These are phyloP conservation scores for Bipolaris victoriae DNA, from an alignment of 2,329 filamentous ascomycete genomes.

Conservation along the genomic window DNA sequence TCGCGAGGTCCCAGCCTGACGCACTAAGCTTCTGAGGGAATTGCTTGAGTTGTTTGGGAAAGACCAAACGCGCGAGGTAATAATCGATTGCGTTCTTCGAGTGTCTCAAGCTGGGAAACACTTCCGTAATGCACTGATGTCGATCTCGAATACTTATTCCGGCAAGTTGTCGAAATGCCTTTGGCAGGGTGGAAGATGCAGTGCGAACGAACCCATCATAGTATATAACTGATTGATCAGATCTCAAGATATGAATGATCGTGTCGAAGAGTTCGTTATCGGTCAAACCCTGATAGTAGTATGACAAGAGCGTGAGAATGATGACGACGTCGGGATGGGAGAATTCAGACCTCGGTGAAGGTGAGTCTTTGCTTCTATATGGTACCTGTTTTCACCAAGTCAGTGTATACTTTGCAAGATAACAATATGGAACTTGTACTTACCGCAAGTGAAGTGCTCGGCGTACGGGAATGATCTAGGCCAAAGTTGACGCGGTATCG, in stretches of 20 bases:
- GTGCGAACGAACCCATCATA: conserved; percentile 58
- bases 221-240: conserved; percentile 60
- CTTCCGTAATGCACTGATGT: conserved; percentile 51
- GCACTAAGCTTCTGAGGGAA: conserved; percentile 68
- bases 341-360: conserved; percentile 68
- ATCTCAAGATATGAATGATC: conserved; percentile 57
- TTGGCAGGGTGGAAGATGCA: conserved; percentile 31
- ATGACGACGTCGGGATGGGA: conserved; percentile 72
- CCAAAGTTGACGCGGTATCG: conserved; percentile 72
- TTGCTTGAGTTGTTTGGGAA: conserved; percentile 66
- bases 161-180: conserved; percentile 49
- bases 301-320: conserved; percentile 67
- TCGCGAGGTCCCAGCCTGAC: conserved; percentile 71
- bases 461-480: conserved; percentile 54
- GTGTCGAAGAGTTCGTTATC: conserved; percentile 57
- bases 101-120: conserved; percentile 62
- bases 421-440: background rate
- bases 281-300: conserved; percentile 67
- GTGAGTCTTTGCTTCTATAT: conserved; percentile 69
- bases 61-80: conserved; percentile 65
- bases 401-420: background rate
- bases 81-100: conserved; percentile 67
- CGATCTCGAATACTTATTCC: conserved; percentile 55
- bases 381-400: conserved; percentile 53
- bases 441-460: conserved; percentile 58